A percentile compares a stretch with the other conserved stretches of the same genome.
Evolutionary conservation across 2,329 filamentous ascomycete species (phyloP).

Genomic region (Drechslera avenae): DNA sequence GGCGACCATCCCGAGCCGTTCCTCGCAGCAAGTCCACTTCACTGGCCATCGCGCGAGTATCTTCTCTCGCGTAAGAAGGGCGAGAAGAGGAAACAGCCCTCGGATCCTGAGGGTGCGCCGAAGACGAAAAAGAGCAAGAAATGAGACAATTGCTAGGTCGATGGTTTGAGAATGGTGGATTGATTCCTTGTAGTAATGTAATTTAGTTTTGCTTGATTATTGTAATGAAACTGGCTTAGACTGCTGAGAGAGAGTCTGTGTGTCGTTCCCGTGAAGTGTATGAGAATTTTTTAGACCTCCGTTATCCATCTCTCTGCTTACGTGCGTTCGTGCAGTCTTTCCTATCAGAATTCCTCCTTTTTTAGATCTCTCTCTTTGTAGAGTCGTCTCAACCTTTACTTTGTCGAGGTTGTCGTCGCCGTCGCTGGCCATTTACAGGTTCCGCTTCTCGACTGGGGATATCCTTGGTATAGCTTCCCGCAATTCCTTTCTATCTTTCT

Average conservation of each 20-base stretch:
- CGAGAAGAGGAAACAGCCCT: too few relatives aligned
- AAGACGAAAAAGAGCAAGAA: not conserved
- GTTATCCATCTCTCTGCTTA: not conserved
- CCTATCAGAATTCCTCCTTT: not conserved
- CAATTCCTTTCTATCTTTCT: conserved; percentile 73
- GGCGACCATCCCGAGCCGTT: not conserved
- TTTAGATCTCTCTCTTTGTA: not conserved
- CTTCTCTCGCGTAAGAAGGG: not conserved
- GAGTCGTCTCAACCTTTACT: not conserved
- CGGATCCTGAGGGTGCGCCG: too few relatives aligned
- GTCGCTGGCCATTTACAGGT: not conserved
- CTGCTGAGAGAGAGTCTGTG: too few relatives aligned
- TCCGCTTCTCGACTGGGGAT: conserved; percentile 39
- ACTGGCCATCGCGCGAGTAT: not conserved
- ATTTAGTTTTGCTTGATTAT: not conserved
- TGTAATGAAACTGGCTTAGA: not conserved
- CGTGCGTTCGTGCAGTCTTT: not conserved
- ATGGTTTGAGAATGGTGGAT: too few relatives aligned
- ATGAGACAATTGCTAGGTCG: too few relatives aligned
- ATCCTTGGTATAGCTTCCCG: conserved; percentile 67
- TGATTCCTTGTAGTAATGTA: too few relatives aligned
- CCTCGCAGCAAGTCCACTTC: not conserved
- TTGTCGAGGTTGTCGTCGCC: too few relatives aligned
- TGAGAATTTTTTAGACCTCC: too few relatives aligned
- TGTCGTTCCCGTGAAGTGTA: too few relatives aligned